Percentiles rank a stretch among this genome's conserved stretches.
Conservation (phyloP, 176 grass and related monocot species). For the Eragrostis nindensis region DNA sequence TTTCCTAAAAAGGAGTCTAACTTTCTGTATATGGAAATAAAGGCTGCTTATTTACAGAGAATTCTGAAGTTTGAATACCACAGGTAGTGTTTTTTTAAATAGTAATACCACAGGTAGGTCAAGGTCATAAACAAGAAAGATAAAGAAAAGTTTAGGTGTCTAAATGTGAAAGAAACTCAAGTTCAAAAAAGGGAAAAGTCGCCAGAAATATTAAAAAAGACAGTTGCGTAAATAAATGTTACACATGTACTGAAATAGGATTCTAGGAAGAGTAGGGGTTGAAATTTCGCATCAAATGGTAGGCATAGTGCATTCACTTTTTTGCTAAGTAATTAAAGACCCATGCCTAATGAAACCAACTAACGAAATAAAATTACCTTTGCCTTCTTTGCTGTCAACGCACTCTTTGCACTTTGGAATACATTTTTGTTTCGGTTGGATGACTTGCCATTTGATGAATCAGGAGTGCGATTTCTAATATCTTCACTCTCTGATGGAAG, state of each 20-base stretch:
- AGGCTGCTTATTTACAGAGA: neutral
- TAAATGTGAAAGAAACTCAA: neutral
- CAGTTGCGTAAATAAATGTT: neutral
- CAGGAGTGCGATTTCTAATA: constrained; percentile 29
- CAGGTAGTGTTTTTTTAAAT: too few relatives aligned
- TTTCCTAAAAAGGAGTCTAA: too few relatives aligned
- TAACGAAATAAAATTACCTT: constrained; percentile 34
- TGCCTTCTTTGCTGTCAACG: constrained; percentile 41
- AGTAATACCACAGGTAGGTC: neutral
- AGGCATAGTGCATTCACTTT: neutral
- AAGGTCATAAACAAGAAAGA: neutral
- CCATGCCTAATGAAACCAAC: neutral
- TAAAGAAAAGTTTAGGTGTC: neutral
- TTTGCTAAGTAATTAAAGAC: neutral
- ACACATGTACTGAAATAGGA: neutral
- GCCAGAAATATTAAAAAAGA: too few relatives aligned
- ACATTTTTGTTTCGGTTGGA: constrained; percentile 41
- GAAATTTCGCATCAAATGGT: neutral
- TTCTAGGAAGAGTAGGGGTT: neutral
- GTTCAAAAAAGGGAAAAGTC: too few relatives aligned
- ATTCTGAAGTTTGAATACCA: neutral
- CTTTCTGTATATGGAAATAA: neutral
- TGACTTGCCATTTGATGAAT: constrained; percentile 42
- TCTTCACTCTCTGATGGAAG: constrained; percentile 37
- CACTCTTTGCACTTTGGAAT: constrained; percentile 30